phyloP scores from a whole-genome alignment of 139 green algal genomes.

The Tetraselmis striata region DNA sequence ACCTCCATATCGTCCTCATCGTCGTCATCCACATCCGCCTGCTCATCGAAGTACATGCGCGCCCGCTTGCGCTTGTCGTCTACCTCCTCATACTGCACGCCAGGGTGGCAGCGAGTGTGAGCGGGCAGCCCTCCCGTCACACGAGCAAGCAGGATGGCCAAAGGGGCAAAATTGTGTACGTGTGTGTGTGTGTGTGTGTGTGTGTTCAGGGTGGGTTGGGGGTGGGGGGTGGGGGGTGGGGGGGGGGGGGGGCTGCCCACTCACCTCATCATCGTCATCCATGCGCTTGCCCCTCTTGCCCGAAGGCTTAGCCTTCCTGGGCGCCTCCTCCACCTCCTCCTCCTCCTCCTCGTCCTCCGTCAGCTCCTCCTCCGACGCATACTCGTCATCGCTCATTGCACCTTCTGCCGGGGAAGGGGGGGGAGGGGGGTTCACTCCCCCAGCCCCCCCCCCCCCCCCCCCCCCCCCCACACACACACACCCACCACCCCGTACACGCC shows the following conservation, averaged over 20 bases:
- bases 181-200: background rate
- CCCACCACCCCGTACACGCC: no score
- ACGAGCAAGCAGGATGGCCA: background rate
- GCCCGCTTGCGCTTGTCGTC: background rate
- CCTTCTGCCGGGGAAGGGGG: no score
- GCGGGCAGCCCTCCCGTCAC: background rate
- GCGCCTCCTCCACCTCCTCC: background rate
- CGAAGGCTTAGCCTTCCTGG: background rate
- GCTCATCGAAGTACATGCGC: background rate
- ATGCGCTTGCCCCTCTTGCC: background rate
- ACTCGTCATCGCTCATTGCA: background rate
- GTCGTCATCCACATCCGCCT: background rate
- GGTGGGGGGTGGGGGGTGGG: background rate
- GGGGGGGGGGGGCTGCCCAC: no score
- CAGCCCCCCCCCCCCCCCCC: no score
- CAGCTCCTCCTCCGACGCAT: background rate
- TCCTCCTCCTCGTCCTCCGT: background rate
- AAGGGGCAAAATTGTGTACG: no score
- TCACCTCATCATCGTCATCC: background rate
- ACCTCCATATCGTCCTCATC: background rate
- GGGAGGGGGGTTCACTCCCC: no score
- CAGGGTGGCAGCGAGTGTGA: background rate
- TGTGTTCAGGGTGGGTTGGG: background rate
- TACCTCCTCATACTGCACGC: background rate
- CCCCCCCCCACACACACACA: no score